Percentiles rank a stretch among this genome's conserved stretches.
Evolutionary conservation across 1,284 basidiomycete species (phyloP).

Genomic region (Cryptococcus sp.): DNA sequence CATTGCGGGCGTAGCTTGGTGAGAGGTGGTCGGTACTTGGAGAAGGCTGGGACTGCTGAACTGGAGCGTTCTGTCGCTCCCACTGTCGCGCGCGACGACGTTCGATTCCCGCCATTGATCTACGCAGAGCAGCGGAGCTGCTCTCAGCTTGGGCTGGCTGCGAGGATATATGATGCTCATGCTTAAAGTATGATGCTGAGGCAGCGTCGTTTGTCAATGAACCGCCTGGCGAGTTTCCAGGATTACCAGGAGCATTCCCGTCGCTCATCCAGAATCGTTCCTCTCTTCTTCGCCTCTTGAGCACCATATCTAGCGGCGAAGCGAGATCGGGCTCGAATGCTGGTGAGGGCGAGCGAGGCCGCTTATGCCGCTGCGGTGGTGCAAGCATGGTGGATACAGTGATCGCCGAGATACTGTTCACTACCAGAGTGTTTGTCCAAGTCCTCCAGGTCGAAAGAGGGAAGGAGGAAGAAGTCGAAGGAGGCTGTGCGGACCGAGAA

Average conservation of each 20-base stretch:
- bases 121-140: constrained; percentile 8
- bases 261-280: background rate
- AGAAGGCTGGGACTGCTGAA: background rate
- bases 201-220: background rate
- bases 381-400: constrained; percentile 14
- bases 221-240: constrained; percentile 1
- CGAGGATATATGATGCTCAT: no score
- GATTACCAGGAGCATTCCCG: background rate
- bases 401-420: no score
- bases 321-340: constrained; percentile 28
- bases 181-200: background rate
- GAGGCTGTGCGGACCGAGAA: no score
- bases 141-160: constrained; percentile 12
- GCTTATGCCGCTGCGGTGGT: constrained; percentile 31
- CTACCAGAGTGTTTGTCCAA: no score
- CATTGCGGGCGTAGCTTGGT: background rate
- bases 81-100: constrained; percentile 36
- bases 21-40: background rate
- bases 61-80: constrained; percentile 35
- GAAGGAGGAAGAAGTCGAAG: no score
- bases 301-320: constrained; percentile 44
- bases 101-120: constrained; percentile 24
- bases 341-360: constrained; percentile 44
- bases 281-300: constrained; percentile 41
- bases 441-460: no score